Conservation (phyloP, 305 asterid species). For the Rubia peregrina region DNA sequence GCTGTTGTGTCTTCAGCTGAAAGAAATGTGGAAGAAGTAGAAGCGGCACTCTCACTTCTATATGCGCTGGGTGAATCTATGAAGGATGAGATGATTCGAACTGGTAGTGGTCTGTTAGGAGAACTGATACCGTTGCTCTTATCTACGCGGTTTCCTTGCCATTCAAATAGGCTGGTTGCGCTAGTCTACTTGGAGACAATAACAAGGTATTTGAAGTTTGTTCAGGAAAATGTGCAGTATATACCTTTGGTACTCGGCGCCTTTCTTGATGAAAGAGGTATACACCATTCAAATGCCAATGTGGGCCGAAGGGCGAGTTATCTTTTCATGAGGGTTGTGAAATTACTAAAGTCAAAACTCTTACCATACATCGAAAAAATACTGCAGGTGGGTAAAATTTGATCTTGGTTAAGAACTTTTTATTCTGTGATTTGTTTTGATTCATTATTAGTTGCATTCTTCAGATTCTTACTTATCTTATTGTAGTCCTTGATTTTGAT, state of each 20-base stretch:
- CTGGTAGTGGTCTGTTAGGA: slow-evolving; percentile 58
- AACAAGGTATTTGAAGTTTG: slow-evolving; percentile 73
- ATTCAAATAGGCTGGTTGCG: slow-evolving; percentile 80
- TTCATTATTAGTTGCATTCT: not conserved
- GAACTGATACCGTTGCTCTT: slow-evolving; percentile 74
- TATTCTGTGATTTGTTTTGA: not conserved
- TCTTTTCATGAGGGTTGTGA: slow-evolving; percentile 94
- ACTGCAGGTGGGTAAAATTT: slow-evolving; percentile 61
- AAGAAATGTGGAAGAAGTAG: slow-evolving; percentile 82
- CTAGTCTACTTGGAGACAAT: slow-evolving; percentile 80
- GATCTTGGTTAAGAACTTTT: not conserved
- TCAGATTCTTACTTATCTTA: slow-evolving; percentile 15
- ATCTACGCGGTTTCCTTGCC: slow-evolving; percentile 87
- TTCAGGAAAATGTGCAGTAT: slow-evolving; percentile 69
- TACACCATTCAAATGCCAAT: slow-evolving; percentile 72
- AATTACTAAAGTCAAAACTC: slow-evolving; percentile 74
- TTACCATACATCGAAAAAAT: slow-evolving; percentile 84
- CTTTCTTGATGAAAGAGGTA: slow-evolving; percentile 94
- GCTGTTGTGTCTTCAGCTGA: slow-evolving; percentile 62
- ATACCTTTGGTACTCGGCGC: slow-evolving; percentile 66
- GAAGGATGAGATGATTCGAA: slow-evolving; percentile 58
- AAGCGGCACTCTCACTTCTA: slow-evolving; percentile 84
- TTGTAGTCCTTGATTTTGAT: slow-evolving; percentile 15
- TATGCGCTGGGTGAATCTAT: slow-evolving; percentile 86
- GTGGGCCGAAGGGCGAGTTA: slow-evolving; percentile 87